Conservation (phyloP, 2,329 filamentous ascomycete genomes). For the Verticillium zaregamsianum region DNA sequence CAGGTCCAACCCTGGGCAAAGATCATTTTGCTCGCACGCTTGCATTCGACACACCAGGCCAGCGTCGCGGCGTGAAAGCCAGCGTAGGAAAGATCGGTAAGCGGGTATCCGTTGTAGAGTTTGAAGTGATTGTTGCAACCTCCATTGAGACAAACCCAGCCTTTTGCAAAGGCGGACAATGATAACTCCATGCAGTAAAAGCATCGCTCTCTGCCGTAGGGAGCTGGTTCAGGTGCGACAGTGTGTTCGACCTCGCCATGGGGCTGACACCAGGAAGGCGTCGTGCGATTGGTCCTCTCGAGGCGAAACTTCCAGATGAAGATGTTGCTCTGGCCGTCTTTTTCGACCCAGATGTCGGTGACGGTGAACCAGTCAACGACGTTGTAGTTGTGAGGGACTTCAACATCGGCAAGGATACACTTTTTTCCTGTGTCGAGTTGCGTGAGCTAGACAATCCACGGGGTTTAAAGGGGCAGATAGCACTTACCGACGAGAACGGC, state of each 20-base stretch:
- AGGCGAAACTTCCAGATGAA: conserved; percentile 54
- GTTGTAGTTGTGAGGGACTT: conserved; percentile 55
- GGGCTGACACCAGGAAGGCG: conserved; percentile 56
- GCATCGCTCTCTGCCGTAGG: conserved; percentile 26
- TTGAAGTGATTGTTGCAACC: conserved; percentile 11
- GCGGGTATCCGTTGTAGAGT: neutral
- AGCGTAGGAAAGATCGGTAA: conserved; percentile 13
- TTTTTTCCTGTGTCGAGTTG: conserved; percentile 40
- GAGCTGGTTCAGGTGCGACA: neutral
- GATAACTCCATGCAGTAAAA: conserved; percentile 30
- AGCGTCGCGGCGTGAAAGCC: conserved; percentile 3
- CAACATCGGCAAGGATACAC: conserved; percentile 41
- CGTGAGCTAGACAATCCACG: conserved; percentile 1
- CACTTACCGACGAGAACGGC: conserved; percentile 48
- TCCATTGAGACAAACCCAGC: conserved; percentile 24
- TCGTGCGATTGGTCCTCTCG: conserved; percentile 51
- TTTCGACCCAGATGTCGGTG: conserved; percentile 66
- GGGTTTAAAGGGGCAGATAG: neutral
- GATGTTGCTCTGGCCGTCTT: conserved; percentile 27
- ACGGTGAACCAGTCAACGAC: conserved; percentile 67
- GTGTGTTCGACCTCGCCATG: neutral
- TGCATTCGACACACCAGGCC: conserved; percentile 29
- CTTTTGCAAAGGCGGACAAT: conserved; percentile 28
- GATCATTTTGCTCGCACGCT: conserved; percentile 27
- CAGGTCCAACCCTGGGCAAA: conserved; percentile 25